Evolutionary conservation across 2,329 filamentous ascomycete species (phyloP), one percentile per base, ranked within the genome.

Genomic region (Rutstroemia sp.): DNA sequence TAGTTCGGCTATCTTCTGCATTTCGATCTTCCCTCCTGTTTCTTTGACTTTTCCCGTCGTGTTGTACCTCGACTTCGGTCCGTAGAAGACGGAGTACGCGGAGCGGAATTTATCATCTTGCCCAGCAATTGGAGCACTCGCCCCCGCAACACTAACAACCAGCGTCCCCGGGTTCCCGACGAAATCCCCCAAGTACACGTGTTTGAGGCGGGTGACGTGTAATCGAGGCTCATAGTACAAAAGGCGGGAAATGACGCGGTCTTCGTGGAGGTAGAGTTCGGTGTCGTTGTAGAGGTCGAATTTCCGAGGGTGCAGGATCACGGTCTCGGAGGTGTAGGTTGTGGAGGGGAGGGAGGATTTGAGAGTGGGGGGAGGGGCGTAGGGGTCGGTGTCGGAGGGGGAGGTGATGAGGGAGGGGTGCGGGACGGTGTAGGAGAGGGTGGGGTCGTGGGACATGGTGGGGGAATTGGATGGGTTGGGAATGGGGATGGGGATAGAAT

Each of bases 211-310:
- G 2, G 54, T 44, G n/a, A 56, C 30, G 39, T 52, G 39, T 12
- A 51, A 17, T 12, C 38, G 25, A 1, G 48, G 39, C n/a, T 51
- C 48, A 5, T 51, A 52, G 30, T 44, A 46, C 5, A 56, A 36
- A 9, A 56, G 17, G 2, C 54, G 48, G n/a, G 40, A 27, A 9
- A 52, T 27, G 3, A 38, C 34, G 19, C 54, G 39, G 21, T 56
- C 46, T 47, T 56, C 48, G 23, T 56, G 48, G 2, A 52, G 3
- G 5, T 51, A 56, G 8, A 56, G 12, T 10, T 56, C 54, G 10
- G 40, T 56, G 12, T 56, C 54, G n/a, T 38, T 56, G 10, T n/a
- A n/a, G 14, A 52, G 16, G 21, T 56, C 54, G 40, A 56, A 56
- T 39, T 46, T 45, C 8, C 54, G 54, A 2, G 48, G 48, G 3